phyloP scores from a whole-genome alignment of 768 basidiomycete species.

The Termitomyces sp. region DNA sequence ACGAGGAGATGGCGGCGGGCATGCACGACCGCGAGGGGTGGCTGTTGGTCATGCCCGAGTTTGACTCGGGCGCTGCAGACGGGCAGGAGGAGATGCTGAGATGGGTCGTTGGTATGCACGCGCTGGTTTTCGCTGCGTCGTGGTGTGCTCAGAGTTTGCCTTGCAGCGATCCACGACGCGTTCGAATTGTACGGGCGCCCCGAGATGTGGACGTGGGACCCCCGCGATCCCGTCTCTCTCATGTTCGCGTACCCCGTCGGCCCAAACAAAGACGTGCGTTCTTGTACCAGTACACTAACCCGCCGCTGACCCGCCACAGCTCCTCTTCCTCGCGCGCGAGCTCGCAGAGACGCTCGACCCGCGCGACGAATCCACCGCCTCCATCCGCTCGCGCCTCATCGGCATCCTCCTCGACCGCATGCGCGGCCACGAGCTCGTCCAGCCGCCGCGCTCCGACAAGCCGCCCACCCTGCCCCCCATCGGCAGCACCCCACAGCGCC shows the following conservation, averaged over 20 bases:
- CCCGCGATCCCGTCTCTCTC: slow-evolving; percentile 70
- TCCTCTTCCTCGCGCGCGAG: slow-evolving; percentile 85
- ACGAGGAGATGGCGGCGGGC: slow-evolving; percentile 60
- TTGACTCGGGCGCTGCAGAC: slow-evolving; percentile 53
- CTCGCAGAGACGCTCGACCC: slow-evolving; percentile 73
- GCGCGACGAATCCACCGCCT: slow-evolving; percentile 71
- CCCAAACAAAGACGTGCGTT: slow-evolving; percentile 71
- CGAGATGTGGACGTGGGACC: slow-evolving; percentile 83
- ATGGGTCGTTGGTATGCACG: slow-evolving; percentile 88
- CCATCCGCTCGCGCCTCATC: slow-evolving; percentile 56
- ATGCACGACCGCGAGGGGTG: slow-evolving; percentile 78
- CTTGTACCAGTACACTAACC: too few relatives aligned
- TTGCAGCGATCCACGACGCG: slow-evolving; percentile 73
- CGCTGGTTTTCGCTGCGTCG: too few relatives aligned
- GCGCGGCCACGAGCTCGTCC: slow-evolving; percentile 28
- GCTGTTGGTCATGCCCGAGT: slow-evolving; percentile 88
- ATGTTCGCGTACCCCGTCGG: slow-evolving; percentile 96
- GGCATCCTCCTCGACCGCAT: slow-evolving; percentile 62
- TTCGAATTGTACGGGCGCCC: slow-evolving; percentile 90
- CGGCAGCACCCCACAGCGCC: slow-evolving; percentile 13
- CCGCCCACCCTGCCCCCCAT: slow-evolving; percentile 33
- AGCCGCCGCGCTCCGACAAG: slow-evolving; percentile 16
- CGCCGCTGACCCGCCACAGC: too few relatives aligned
- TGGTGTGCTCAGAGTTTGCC: too few relatives aligned
- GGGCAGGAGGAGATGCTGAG: slow-evolving; percentile 80